Conservation (phyloP, 768 basidiomycete species). For the Lentinus tigrinus region DNA sequence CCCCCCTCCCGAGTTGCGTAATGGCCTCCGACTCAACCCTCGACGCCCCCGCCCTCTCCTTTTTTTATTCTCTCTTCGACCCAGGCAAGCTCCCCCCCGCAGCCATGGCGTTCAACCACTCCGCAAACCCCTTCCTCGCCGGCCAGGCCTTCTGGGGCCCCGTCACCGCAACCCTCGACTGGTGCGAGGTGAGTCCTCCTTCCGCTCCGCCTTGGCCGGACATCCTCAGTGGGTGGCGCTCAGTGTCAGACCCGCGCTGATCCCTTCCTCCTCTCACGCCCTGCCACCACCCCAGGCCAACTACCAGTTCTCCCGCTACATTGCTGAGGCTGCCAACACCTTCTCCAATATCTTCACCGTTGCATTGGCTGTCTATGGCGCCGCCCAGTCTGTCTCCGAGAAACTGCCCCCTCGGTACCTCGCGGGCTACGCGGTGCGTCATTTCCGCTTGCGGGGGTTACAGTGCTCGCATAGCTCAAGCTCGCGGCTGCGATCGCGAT, state of each 20-base stretch:
- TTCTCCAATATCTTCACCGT: conserved; percentile 57
- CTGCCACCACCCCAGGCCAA: conserved; percentile 66
- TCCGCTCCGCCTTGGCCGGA: background rate
- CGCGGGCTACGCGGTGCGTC: conserved; percentile 31
- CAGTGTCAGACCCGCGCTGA: background rate
- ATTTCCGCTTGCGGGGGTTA: background rate
- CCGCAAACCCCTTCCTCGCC: conserved; percentile 7
- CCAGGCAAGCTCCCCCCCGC: background rate
- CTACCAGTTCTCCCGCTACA: conserved; percentile 74
- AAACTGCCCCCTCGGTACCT: conserved; percentile 38
- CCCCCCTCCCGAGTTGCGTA: background rate
- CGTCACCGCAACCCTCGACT: conserved; percentile 69
- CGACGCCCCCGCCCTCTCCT: conserved; percentile 6
- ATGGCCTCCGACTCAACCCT: background rate
- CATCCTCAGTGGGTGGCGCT: background rate
- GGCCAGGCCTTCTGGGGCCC: conserved; percentile 49
- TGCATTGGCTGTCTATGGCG: conserved; percentile 45
- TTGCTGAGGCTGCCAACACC: conserved; percentile 75
- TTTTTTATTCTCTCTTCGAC: conserved; percentile 3
- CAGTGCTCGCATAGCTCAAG: background rate
- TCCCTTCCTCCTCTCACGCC: background rate
- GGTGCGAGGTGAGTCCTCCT: conserved; percentile 59
- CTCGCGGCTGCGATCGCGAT: background rate
- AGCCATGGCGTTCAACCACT: conserved; percentile 12
- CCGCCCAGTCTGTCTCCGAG: conserved; percentile 24